phyloP scores from a whole-genome alignment of 345 rosid genomes.

The Eucalyptus tenuipes region DNA sequence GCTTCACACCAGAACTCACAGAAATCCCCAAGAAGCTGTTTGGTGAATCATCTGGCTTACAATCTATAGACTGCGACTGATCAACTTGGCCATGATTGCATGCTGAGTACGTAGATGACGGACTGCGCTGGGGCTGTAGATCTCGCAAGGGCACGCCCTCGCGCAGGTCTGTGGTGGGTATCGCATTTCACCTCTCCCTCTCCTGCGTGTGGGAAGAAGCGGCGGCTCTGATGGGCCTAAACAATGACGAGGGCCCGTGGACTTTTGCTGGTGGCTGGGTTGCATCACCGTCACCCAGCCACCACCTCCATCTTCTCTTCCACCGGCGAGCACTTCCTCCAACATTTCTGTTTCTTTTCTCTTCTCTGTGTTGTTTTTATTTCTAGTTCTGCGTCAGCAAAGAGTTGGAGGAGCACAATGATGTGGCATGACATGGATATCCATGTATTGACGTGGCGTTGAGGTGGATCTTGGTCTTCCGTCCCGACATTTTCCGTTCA shows the following conservation, averaged over 20 bases:
- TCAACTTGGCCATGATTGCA: slow-evolving; percentile 69
- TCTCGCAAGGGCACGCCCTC: background rate
- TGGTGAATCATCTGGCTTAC: slow-evolving; percentile 5
- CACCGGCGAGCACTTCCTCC: background rate
- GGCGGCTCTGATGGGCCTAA: background rate
- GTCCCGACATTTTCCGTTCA: background rate
- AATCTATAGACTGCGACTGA: slow-evolving; percentile 18
- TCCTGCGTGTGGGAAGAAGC: background rate
- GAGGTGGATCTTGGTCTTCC: background rate
- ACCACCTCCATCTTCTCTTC: background rate
- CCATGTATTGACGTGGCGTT: background rate
- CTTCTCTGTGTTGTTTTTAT: background rate
- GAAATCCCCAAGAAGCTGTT: background rate
- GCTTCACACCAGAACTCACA: background rate
- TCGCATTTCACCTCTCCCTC: background rate
- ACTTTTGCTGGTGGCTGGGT: background rate
- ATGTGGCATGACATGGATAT: background rate
- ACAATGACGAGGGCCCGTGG: background rate
- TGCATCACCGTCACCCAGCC: background rate
- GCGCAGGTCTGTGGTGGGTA: background rate
- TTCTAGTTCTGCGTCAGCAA: background rate
- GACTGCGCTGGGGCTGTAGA: slow-evolving; percentile 26
- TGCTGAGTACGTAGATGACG: slow-evolving; percentile 50
- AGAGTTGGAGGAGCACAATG: background rate
- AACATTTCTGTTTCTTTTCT: background rate